These are phyloP conservation scores for Stephania japonica DNA, from an alignment of 164 flowering plant genomes.

Conservation along the genomic window DNA sequence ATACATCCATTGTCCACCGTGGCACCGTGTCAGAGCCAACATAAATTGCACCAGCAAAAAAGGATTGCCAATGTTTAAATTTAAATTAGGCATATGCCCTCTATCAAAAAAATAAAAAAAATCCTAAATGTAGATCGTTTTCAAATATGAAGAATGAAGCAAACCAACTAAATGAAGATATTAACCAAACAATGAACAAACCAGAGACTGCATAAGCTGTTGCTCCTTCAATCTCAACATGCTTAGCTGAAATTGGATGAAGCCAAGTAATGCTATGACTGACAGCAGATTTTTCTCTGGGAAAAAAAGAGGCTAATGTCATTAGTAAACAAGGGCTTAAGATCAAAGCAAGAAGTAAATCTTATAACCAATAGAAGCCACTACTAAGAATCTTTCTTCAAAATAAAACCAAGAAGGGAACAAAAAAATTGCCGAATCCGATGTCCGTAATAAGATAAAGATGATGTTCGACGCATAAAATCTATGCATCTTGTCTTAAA, in stretches of 20 bases:
- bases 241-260: constrained; percentile 44
- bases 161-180: constrained; percentile 4
- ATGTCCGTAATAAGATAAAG: no score
- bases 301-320: background rate
- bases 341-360: no score
- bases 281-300: constrained; percentile 83
- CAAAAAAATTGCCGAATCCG: no score
- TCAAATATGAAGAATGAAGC: constrained; percentile 1
- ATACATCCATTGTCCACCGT: background rate
- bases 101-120: background rate
- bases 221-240: constrained; percentile 66
- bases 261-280: constrained; percentile 80
- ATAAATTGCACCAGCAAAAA: no score
- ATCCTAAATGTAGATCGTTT: background rate
- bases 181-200: constrained; percentile 21
- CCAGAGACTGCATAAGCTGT: constrained; percentile 75
- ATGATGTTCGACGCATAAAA: no score
- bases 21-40: no score
- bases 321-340: no score
- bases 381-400: background rate
- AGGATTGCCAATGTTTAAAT: background rate
- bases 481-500: no score
- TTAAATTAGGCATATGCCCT: no score
- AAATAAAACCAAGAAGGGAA: background rate
- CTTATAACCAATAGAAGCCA: background rate